Base-by-base conservation (phyloP, 139 green algal species). In the Chlorella vulgaris region DNA sequence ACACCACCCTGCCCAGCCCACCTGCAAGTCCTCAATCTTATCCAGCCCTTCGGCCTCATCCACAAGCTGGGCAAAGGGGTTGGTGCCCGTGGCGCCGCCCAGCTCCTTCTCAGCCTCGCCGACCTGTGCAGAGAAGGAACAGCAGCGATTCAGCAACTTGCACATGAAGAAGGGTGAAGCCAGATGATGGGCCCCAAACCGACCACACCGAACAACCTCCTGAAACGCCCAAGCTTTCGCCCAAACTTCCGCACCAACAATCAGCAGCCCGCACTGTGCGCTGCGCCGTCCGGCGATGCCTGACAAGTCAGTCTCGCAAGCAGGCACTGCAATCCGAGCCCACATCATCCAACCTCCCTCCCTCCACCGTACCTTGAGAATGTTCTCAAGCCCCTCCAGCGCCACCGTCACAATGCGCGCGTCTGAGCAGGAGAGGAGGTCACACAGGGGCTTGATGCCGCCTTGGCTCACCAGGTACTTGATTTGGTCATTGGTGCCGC, bases 331-430 rank as follows among this genome's bases (percentile, higher is more conserved):
- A n/a, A n/a, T n/a, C n/a, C n/a, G n/a, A n/a, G n/a, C n/a, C n/a
- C n/a, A n/a, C n/a, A n/a, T n/a, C n/a, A n/a, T n/a, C n/a, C n/a
- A n/a, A n/a, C 19, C 13, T 13, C 65, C 33, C 33, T 47, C 13
- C 60, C 39, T 6, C 42, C 61, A 29, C 29, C 93, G 67, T 69
- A 98, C 95, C 91, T 98, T 98, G 29, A 99, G 91, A 80, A 99
- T 99, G 90, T 99, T 99, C 90, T 99, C 97, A 69, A 99, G 86
- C 21, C 95, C 85, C 96, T 99, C 97, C 42, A 99, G 84, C 5
- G 96, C 97, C n/a, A 99, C 97, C 1, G 93, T 98, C 47, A 99
- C 91, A 76, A 99, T 99, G 74, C 94, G 90, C 7, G 91, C 88
- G 87, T 99, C 97, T 0, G 89, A 89, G 76, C 91, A 94, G 19